Base-by-base conservation (phyloP, 1,139 yeast species). In the Suhomyces yuchorum region DNA sequence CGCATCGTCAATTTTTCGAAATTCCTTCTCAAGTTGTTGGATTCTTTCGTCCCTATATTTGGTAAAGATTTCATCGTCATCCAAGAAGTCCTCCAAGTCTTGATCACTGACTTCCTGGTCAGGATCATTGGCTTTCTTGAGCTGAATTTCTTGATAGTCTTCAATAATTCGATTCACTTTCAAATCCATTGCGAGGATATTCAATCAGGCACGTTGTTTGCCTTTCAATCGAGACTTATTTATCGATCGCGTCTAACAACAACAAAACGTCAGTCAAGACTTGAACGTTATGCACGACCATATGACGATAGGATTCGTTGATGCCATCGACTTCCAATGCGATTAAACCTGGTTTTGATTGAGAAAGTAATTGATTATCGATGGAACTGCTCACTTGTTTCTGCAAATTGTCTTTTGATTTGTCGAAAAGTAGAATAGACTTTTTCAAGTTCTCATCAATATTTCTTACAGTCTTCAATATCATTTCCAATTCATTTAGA, bases 1-100 rank as follows among this genome's bases (percentile, higher is more conserved):
- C 22, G 73, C 72, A 26, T 61, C 56, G 42, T 73, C 67, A 65
- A 80, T 58, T 49, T 62, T 56, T 59, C 69, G 63, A 65, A 78
- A 62, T 62, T 78, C 80, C 60, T 75, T 54, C 51, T 71, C 52
- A 63, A 79, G 59, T 62, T 82, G 73, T 46, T 76, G 75, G 33
- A 82, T 65, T 40, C 85, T 61, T 40, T 75, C 71, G 51, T 80
- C 85, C 49, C 84, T 67, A 52, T 76, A 76, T 41, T 61, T 65
- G 4, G 66, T 56, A 20, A 68, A 55, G 2, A 56, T 53, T 14
- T 73, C 72, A 40, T 66, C 61, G 23, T 73, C 67, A 17, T 65
- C 62, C 26, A 71, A 73, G 17, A 74, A 54, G 40, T 71, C 68
- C 12, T 48, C 47, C 34, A 56, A 47, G n/a, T 50, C 49, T 4